A percentile compares a stretch with the other conserved stretches of the same genome.
These are phyloP conservation scores for Hermanozyma aechmeae DNA, from an alignment of 805 yeast species.

Conservation along the genomic window DNA sequence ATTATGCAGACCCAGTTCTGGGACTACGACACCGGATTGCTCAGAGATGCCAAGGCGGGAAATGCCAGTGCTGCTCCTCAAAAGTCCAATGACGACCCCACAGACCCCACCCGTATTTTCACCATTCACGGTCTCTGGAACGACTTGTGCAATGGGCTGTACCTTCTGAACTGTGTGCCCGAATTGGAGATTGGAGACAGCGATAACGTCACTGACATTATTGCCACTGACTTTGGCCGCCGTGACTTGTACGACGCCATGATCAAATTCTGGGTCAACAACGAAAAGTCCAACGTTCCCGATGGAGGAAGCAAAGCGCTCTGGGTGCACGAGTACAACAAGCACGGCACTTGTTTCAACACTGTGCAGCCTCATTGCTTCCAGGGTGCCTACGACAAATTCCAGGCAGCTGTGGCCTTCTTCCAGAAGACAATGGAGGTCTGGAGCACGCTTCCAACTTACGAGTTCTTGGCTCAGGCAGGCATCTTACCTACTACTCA, in stretches of 20 bases:
- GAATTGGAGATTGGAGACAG: conserved; percentile 46
- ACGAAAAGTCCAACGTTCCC: too few relatives aligned
- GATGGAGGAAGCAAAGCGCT: conserved; percentile 39
- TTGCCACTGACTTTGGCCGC: conserved; percentile 32
- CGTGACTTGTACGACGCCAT: conserved; percentile 46
- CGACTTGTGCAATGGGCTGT: conserved; percentile 78
- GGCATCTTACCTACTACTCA: conserved; percentile 62
- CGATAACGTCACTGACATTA: conserved; percentile 18
- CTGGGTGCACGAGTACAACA: conserved; percentile 91
- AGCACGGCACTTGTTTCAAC: conserved; percentile 88
- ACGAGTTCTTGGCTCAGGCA: conserved; percentile 49
- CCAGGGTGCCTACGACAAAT: conserved; percentile 13
- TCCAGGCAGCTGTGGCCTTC: conserved; percentile 58
- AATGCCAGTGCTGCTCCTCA: conserved; percentile 16
- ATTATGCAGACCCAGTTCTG: conserved; percentile 84
- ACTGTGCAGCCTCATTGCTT: conserved; percentile 73
- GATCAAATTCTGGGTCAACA: conserved; percentile 63
- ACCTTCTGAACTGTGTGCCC: conserved; percentile 67
- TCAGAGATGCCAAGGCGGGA: not conserved
- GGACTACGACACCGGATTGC: conserved; percentile 58
- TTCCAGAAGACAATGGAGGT: conserved; percentile 51
- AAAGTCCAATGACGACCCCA: conserved; percentile 11
- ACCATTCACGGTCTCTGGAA: conserved; percentile 89
- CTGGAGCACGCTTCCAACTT: conserved; percentile 57
- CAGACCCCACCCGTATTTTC: conserved; percentile 60